Conservation (phyloP, 208 protist genomes). For the Phytomonas sp. region DNA sequence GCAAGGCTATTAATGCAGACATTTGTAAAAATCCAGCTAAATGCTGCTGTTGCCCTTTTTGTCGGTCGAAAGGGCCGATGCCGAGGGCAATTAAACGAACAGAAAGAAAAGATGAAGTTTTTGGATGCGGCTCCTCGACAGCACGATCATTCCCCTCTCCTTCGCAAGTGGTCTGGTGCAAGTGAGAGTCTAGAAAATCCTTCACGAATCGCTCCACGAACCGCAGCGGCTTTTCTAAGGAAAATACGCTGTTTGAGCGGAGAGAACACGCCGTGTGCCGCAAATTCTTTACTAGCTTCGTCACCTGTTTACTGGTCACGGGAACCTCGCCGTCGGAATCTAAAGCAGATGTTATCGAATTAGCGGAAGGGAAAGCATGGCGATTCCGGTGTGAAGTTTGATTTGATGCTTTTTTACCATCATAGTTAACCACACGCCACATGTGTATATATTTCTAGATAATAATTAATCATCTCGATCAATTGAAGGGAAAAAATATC, state of each 20-base stretch:
- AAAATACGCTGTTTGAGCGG: neutral
- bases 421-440: neutral
- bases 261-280: neutral
- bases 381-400: neutral
- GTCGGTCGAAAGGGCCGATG: conserved; percentile 35
- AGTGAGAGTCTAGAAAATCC: neutral
- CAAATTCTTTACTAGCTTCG: neutral
- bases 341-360: neutral
- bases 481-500: neutral
- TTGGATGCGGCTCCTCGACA: neutral
- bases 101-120: neutral
- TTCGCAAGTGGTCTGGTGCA: neutral
- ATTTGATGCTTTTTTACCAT: neutral
- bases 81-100: conserved; percentile 31
- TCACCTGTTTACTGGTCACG: neutral
- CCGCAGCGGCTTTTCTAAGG: neutral
- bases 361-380: neutral
- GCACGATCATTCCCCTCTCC: neutral
- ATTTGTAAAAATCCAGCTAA: conserved; percentile 37
- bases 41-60: conserved; percentile 16
- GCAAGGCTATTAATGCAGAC: conserved; percentile 32
- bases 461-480: neutral
- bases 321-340: neutral
- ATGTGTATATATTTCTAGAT: neutral
- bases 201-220: neutral